Evolutionary conservation across 345 rosid genomes (phyloP).

Genomic region (Iberis pinnata): DNA sequence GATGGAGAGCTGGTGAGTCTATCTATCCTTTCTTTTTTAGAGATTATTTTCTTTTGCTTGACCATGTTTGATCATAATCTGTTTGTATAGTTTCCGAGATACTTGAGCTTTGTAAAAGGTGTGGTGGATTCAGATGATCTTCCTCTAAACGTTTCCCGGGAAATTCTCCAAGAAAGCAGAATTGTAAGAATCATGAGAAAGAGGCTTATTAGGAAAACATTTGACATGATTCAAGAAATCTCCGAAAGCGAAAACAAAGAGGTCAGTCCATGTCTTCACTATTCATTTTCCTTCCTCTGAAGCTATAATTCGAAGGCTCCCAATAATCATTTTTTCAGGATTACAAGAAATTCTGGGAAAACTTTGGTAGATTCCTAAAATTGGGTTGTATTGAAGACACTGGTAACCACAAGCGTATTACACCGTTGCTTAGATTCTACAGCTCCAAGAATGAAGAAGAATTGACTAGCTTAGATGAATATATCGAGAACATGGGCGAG

Average conservation of each 20-base stretch:
- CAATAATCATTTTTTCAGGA: slow-evolving; percentile 44
- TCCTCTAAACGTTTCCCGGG: slow-evolving; percentile 95
- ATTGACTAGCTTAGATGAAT: slow-evolving; percentile 71
- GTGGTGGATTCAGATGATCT: slow-evolving; percentile 94
- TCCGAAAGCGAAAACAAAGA: slow-evolving; percentile 82
- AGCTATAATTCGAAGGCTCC: no score
- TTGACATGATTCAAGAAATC: slow-evolving; percentile 93
- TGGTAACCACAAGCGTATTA: slow-evolving; percentile 92
- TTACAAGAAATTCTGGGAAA: slow-evolving; percentile 98
- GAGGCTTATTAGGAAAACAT: slow-evolving; percentile 89
- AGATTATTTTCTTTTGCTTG: neutral
- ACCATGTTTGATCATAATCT: neutral
- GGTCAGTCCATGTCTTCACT: slow-evolving; percentile 34
- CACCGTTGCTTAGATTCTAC: slow-evolving; percentile 72
- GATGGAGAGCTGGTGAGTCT: slow-evolving; percentile 94
- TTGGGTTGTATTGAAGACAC: slow-evolving; percentile 92
- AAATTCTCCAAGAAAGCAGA: slow-evolving; percentile 93
- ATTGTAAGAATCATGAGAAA: slow-evolving; percentile 95
- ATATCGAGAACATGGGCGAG: slow-evolving; percentile 90
- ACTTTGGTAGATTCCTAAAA: slow-evolving; percentile 81
- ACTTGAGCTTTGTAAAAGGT: slow-evolving; percentile 95
- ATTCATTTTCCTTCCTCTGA: no score
- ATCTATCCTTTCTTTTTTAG: neutral
- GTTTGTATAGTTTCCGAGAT: slow-evolving; percentile 82
- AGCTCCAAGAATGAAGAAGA: slow-evolving; percentile 86